Conservation (phyloP, 768 basidiomycete genomes). For the Amanita pallidorosea region DNA sequence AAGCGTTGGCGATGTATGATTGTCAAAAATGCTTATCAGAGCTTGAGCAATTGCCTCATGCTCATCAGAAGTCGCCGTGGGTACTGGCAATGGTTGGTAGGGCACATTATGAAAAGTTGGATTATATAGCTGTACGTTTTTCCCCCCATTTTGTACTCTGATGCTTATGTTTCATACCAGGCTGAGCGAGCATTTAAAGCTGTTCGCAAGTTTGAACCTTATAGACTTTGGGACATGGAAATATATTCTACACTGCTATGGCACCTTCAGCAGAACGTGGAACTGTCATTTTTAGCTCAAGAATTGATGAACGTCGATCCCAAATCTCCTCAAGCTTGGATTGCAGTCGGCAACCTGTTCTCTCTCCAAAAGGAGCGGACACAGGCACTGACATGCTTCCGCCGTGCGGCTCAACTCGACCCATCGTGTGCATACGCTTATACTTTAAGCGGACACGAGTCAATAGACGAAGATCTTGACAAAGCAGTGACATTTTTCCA, state of each 20-base stretch:
- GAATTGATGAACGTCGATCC: slow-evolving; percentile 80
- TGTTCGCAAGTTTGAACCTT: slow-evolving; percentile 78
- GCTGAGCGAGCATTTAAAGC: slow-evolving; percentile 84
- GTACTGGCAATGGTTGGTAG: slow-evolving; percentile 77
- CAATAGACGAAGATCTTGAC: slow-evolving; percentile 90
- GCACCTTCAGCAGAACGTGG: slow-evolving; percentile 80
- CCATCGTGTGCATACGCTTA: slow-evolving; percentile 91
- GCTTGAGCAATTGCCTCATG: slow-evolving; percentile 63
- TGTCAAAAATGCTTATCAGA: slow-evolving; percentile 65
- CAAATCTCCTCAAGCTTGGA: slow-evolving; percentile 86
- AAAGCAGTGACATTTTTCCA: slow-evolving; percentile 89
- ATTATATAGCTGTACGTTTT: slow-evolving; percentile 75
- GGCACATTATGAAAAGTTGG: slow-evolving; percentile 82
- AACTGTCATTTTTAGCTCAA: slow-evolving; percentile 88
- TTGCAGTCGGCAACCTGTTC: slow-evolving; percentile 92
- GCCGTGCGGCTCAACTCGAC: slow-evolving; percentile 82
- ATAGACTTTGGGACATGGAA: slow-evolving; percentile 88
- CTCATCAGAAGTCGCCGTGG: slow-evolving; percentile 66
- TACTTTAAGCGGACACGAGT: slow-evolving; percentile 95
- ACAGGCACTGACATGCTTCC: slow-evolving; percentile 90
- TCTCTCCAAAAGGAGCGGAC: slow-evolving; percentile 90
- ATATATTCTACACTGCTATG: slow-evolving; percentile 92
- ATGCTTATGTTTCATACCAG: slow-evolving; percentile 28
- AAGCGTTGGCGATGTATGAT: slow-evolving; percentile 66
- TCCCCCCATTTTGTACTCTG: slow-evolving; percentile 4